A percentile compares a stretch with the other conserved stretches of the same genome.
Conservation (phyloP, 495 filamentous ascomycete species). For the Penicillium fimorum region DNA sequence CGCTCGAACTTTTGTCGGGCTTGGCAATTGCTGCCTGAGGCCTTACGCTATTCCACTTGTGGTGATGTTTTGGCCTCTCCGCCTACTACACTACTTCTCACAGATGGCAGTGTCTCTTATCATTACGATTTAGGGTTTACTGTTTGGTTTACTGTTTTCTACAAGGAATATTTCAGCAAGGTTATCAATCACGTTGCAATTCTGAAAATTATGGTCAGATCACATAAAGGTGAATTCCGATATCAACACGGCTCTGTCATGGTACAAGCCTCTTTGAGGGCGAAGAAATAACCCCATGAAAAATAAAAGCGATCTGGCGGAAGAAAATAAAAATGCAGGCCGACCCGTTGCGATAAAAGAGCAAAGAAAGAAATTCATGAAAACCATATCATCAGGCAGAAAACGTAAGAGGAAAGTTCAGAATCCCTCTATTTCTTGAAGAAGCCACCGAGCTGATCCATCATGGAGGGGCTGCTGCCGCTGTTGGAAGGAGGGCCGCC, state of each 20-base stretch:
- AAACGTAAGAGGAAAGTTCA: conserved; percentile 3
- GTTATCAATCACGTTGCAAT: conserved; percentile 12
- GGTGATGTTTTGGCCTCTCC: conserved; percentile 9
- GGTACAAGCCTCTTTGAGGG: conserved; percentile 15
- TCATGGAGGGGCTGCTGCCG: conserved; percentile 31
- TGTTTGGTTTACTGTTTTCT: not conserved
- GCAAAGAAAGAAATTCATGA: conserved; percentile 28
- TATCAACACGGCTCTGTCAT: conserved; percentile 26
- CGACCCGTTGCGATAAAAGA: conserved; percentile 16
- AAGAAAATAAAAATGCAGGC: conserved; percentile 14
- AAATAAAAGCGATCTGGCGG: conserved; percentile 11
- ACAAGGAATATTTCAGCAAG: not conserved
- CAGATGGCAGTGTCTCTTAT: not conserved
- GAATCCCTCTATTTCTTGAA: conserved; percentile 40
- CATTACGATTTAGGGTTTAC: not conserved
- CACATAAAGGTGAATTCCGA: conserved; percentile 6
- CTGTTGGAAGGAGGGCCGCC: conserved; percentile 15
- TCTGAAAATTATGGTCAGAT: conserved; percentile 8
- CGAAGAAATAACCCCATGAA: conserved; percentile 1
- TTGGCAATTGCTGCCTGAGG: conserved; percentile 38
- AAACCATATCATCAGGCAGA: conserved; percentile 19
- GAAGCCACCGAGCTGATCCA: conserved; percentile 44
- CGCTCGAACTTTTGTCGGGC: conserved; percentile 47
- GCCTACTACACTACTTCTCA: conserved; percentile 7
- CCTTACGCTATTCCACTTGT: conserved; percentile 20